Evolutionary conservation across 495 filamentous ascomycete genomes (phyloP), one percentile per base, ranked within the genome.

Genomic region (Haplographium delicatum): DNA sequence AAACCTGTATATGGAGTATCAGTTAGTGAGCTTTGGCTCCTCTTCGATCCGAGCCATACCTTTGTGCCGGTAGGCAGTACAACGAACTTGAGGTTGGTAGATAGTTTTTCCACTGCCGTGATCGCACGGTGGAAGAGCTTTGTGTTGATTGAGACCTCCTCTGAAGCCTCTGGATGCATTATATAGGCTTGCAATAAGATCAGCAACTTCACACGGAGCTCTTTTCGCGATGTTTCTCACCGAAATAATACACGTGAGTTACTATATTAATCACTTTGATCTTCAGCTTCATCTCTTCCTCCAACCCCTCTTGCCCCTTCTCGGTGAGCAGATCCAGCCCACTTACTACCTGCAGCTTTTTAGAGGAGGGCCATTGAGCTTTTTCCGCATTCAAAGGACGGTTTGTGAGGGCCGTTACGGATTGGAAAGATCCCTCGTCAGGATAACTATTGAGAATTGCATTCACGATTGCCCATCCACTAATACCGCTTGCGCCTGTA

Each of bases 1-100:
- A n/a, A n/a, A n/a, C n/a, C n/a, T n/a, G n/a, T n/a, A n/a, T n/a
- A n/a, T n/a, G n/a, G n/a, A n/a, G n/a, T n/a, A n/a, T n/a, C n/a
- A n/a, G n/a, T n/a, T n/a, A n/a, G n/a, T n/a, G n/a, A n/a, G n/a
- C n/a, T n/a, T n/a, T n/a, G n/a, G n/a, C n/a, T n/a, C n/a, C n/a
- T n/a, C n/a, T n/a, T n/a, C n/a, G n/a, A n/a, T n/a, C n/a, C n/a
- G n/a, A n/a, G 22, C 5, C 41, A 9, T 15, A 56, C 61, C 40
- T 74, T 73, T 4, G 66, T 67, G 19, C 70, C 70, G 6, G 70
- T 72, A 43, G 72, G 72, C 0, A 71, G 55, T 2, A 64, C 64
- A 22, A 65, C 60, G 51, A 68, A 69, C 19, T 61, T 44, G 15
- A 73, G 50, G 2, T 58, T 57, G 38, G 72, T 46, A 53, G 55